Conservation (phyloP, 306 rosid species). For the Argentina anserina region DNA sequence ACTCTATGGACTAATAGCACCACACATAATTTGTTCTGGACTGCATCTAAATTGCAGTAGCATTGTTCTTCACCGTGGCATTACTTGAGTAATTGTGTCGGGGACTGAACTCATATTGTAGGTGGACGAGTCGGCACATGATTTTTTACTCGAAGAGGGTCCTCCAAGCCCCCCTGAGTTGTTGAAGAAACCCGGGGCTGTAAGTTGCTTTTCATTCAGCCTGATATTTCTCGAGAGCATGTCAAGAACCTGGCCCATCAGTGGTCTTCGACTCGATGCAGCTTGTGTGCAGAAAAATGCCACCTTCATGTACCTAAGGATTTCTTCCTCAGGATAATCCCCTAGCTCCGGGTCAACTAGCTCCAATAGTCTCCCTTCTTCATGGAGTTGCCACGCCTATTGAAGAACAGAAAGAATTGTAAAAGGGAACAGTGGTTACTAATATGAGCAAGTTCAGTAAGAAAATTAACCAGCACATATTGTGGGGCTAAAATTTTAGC, state of each 20-base stretch:
- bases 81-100: constrained; percentile 47
- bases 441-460: background rate
- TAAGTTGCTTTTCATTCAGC: constrained; percentile 65
- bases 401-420: constrained; percentile 9
- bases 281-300: constrained; percentile 91
- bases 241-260: constrained; percentile 66
- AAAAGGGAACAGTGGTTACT: background rate
- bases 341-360: constrained; percentile 61
- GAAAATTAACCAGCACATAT: background rate
- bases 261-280: constrained; percentile 67
- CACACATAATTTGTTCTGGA: background rate
- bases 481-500: background rate
- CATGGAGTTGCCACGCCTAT: constrained; percentile 92
- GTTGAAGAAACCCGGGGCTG: constrained; percentile 75
- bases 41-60: background rate
- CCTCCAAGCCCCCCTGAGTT: constrained; percentile 30
- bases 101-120: constrained; percentile 38
- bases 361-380: constrained; percentile 64
- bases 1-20: background rate
- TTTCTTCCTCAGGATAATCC: constrained; percentile 62
- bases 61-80: constrained; percentile 49
- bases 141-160: constrained; percentile 42
- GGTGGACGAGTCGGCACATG: constrained; percentile 26
- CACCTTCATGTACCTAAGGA: constrained; percentile 72
- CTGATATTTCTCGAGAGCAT: constrained; percentile 75